These are phyloP conservation scores for Biscutella laevigata DNA, from an alignment of 441 rosid species.

Conservation along the genomic window DNA sequence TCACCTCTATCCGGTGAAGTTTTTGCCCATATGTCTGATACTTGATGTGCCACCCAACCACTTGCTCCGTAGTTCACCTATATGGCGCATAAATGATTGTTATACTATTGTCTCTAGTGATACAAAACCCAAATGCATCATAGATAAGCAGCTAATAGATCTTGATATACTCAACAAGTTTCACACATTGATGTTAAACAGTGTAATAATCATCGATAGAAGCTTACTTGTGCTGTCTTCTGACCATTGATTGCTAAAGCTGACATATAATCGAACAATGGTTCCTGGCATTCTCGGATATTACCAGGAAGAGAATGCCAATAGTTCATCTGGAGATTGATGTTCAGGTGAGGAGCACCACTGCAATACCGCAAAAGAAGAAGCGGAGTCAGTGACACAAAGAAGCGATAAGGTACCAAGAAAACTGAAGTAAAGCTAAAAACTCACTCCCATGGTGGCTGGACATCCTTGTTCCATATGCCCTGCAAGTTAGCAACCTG, in stretches of 20 bases:
- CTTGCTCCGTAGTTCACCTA: conserved; percentile 62
- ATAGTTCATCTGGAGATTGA: conserved; percentile 95
- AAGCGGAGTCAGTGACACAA: conserved; percentile 4
- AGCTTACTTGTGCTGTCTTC: conserved; percentile 65
- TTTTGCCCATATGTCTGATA: conserved; percentile 65
- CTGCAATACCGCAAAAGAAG: conserved; percentile 32
- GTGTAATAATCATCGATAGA: background rate
- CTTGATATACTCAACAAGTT: background rate
- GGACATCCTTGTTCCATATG: conserved; percentile 73
- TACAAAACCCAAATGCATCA: background rate
- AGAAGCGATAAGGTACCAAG: background rate
- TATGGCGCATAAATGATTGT: conserved; percentile 9
- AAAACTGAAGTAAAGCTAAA: background rate
- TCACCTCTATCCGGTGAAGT: conserved; percentile 58
- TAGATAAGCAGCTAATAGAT: background rate
- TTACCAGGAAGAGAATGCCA: conserved; percentile 88
- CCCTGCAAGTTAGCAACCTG: conserved; percentile 92
- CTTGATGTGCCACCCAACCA: conserved; percentile 73
- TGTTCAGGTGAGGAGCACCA: conserved; percentile 77
- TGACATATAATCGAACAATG: conserved; percentile 64
- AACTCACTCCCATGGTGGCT: conserved; percentile 86
- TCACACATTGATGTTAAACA: background rate
- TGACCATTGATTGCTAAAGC: conserved; percentile 62
- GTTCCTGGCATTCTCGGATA: conserved; percentile 77
- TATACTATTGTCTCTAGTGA: background rate